These are phyloP conservation scores for Macaranga tanarius DNA, from an alignment of 441 rosid species.

Conservation along the genomic window DNA sequence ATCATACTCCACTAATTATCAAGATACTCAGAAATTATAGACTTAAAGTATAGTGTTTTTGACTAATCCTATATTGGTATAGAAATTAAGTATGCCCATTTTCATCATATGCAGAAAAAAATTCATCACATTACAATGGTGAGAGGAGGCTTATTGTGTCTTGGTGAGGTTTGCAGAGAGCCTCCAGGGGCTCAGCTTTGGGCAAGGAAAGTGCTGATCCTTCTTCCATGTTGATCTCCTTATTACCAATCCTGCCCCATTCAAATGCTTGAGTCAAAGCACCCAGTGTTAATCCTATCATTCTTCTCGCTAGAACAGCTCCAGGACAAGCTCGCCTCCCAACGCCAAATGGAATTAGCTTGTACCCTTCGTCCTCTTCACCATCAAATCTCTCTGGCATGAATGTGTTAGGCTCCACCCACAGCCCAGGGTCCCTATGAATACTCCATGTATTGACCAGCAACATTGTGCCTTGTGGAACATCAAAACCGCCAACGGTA, in stretches of 20 bases:
- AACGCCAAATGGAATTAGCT: conserved; percentile 38
- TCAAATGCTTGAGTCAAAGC: conserved; percentile 37
- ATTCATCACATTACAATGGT: not conserved
- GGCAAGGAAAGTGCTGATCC: conserved; percentile 34
- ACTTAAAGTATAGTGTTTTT: no score
- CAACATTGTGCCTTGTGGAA: conserved; percentile 40
- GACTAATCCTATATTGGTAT: no score
- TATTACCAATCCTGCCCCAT: conserved; percentile 36
- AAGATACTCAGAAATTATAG: no score
- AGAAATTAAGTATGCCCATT: not conserved
- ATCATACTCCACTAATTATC: no score
- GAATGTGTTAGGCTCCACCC: conserved; percentile 42
- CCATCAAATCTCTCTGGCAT: conserved; percentile 44
- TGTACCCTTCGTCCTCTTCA: conserved; percentile 10
- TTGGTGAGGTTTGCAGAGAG: conserved; percentile 34
- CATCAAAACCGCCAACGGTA: conserved; percentile 25
- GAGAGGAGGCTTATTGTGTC: conserved; percentile 21
- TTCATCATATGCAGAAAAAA: no score
- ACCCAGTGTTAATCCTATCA: conserved; percentile 31
- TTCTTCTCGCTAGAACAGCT: conserved; percentile 29
- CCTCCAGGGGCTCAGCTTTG: conserved; percentile 31
- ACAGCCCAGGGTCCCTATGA: conserved; percentile 30
- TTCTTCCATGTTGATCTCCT: conserved; percentile 34
- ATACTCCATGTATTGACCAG: conserved; percentile 41
- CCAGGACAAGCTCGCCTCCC: conserved; percentile 47